phyloP scores from a whole-genome alignment of 1,139 yeast species.

The Yamadazyma dushanensis region DNA sequence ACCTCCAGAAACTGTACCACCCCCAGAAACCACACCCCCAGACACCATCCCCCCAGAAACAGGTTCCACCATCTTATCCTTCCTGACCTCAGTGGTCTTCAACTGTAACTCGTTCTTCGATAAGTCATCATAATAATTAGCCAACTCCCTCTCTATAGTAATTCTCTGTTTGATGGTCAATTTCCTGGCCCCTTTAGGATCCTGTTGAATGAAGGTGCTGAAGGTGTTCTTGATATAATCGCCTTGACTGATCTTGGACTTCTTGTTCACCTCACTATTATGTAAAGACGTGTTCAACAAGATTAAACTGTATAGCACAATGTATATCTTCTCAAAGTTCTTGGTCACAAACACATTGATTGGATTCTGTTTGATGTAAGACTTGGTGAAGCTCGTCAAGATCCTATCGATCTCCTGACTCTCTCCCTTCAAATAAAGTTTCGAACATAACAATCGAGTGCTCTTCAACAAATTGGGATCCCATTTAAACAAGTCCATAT shows the following conservation, averaged over 20 bases:
- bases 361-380: conserved; percentile 61
- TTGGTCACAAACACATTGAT: conserved; percentile 49
- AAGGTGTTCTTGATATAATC: conserved; percentile 61
- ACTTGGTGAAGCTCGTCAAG: conserved; percentile 64
- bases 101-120: conserved; percentile 39
- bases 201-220: conserved; percentile 41
- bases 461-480: conserved; percentile 51
- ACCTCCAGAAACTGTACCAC: background rate
- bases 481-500: conserved; percentile 54
- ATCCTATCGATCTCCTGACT: conserved; percentile 80
- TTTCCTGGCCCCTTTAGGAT: conserved; percentile 26
- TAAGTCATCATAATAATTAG: conserved; percentile 43
- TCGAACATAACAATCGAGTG: conserved; percentile 61
- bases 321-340: conserved; percentile 65
- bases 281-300: conserved; percentile 72
- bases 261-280: conserved; percentile 45
- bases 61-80: background rate
- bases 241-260: conserved; percentile 41
- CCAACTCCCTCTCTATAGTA: conserved; percentile 44
- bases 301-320: conserved; percentile 71
- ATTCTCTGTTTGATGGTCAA: conserved; percentile 42
- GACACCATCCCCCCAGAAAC: background rate
- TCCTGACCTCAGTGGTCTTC: conserved; percentile 32
- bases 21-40: too few relatives aligned
- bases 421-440: conserved; percentile 75